Evolutionary conservation across 208 protist genomes (phyloP).

Genomic region (Porcisia hertigi): DNA sequence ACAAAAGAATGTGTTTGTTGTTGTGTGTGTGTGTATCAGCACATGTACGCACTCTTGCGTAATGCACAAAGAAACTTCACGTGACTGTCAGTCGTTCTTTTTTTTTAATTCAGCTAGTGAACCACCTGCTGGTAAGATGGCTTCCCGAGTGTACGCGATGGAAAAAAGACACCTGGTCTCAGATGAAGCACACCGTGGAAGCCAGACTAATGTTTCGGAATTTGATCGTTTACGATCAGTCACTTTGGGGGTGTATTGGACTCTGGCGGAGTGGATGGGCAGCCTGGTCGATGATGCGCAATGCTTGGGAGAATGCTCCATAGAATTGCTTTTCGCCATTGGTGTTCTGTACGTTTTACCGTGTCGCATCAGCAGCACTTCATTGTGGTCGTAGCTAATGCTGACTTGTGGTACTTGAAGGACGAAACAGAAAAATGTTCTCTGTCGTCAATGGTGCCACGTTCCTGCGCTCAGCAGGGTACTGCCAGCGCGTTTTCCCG

Average conservation of each 20-base stretch:
- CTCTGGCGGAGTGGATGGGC: background rate
- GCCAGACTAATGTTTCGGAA: background rate
- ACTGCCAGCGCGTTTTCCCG: no score
- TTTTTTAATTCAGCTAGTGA: background rate
- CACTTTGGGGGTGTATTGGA: background rate
- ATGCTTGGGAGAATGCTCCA: background rate
- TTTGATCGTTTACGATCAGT: background rate
- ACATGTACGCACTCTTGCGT: no score
- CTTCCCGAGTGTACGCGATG: no score
- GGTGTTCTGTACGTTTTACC: no score
- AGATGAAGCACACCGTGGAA: background rate
- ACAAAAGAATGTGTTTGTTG: background rate
- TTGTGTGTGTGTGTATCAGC: no score
- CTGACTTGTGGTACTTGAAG: no score
- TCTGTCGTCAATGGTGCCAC: background rate
- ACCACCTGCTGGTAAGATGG: background rate
- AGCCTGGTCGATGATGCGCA: background rate
- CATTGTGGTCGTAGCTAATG: background rate
- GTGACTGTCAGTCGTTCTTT: background rate
- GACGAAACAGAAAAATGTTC: background rate
- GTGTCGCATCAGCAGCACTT: background rate
- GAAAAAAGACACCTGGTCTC: no score
- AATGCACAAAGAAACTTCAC: background rate
- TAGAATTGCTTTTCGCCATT: background rate
- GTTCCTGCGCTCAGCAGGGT: background rate